phyloP scores from a whole-genome alignment of 257 asterid species.

The Penstemon barbatus region DNA sequence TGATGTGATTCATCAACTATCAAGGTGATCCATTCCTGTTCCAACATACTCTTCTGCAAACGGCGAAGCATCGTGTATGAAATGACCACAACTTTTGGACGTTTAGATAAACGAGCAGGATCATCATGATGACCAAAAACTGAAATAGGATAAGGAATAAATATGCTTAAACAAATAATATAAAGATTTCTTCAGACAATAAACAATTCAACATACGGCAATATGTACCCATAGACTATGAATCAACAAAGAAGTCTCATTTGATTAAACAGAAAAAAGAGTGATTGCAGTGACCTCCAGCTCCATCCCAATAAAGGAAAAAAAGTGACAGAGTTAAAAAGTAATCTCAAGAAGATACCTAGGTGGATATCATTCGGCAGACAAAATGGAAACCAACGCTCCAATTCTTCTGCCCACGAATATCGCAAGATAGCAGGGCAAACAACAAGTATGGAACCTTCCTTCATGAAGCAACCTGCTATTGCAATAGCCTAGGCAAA shows the following conservation, averaged over 20 bases:
- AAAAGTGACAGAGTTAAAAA: conserved; percentile 8
- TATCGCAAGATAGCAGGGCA: conserved; percentile 93
- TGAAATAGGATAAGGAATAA: conserved; percentile 36
- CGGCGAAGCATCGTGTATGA: conserved; percentile 93
- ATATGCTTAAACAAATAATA: conserved; percentile 18
- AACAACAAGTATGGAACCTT: conserved; percentile 87
- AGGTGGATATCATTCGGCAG: conserved; percentile 92
- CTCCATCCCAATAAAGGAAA: not conserved
- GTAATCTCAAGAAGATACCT: conserved; percentile 47
- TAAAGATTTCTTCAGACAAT: not conserved
- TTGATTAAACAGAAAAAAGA: conserved; percentile 1
- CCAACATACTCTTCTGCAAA: conserved; percentile 67
- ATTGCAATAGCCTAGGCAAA: conserved; percentile 78
- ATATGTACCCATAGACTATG: conserved; percentile 6
- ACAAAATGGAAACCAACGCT: conserved; percentile 88
- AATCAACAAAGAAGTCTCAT: not conserved
- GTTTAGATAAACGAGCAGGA: conserved; percentile 68
- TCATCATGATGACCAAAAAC: conserved; percentile 83
- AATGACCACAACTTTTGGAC: conserved; percentile 75
- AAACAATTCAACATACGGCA: not conserved
- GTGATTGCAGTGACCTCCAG: conserved; percentile 10
- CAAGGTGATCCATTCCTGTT: conserved; percentile 78
- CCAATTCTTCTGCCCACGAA: conserved; percentile 97
- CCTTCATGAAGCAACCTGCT: conserved; percentile 81
- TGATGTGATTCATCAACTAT: conserved; percentile 95